phyloP scores from a whole-genome alignment of 2,329 filamentous ascomycete species.

The Pseudogymnoascus verrucosus region DNA sequence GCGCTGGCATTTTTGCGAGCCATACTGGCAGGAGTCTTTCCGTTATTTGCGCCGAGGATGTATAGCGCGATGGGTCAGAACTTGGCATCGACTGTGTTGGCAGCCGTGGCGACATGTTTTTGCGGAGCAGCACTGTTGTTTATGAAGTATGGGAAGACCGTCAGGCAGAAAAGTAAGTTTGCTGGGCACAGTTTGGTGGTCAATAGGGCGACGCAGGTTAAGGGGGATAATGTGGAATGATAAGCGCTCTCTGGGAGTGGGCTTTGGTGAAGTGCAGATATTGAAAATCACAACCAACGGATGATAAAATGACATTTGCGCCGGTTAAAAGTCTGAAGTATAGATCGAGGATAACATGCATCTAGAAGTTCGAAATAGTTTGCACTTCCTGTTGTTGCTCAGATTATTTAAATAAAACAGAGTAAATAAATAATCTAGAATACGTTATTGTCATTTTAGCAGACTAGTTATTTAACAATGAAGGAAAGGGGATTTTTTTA shows the following conservation, averaged over 20 bases:
- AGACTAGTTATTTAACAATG: background rate
- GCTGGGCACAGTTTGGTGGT: slow-evolving; percentile 24
- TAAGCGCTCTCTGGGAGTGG: background rate
- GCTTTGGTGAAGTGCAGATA: background rate
- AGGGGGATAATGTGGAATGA: slow-evolving; percentile 8
- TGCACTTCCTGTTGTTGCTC: background rate
- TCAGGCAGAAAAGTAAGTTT: slow-evolving; percentile 31
- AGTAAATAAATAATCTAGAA: background rate
- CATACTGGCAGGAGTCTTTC: slow-evolving; percentile 32
- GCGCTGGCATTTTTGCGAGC: slow-evolving; percentile 34
- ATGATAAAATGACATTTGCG: background rate
- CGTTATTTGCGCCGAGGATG: slow-evolving; percentile 35
- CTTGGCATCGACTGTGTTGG: slow-evolving; percentile 33
- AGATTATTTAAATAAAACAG: background rate
- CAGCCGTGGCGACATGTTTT: slow-evolving; percentile 34
- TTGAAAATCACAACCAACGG: background rate
- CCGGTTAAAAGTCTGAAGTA: background rate
- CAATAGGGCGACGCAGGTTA: slow-evolving; percentile 1
- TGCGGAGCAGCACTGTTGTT: slow-evolving; percentile 33
- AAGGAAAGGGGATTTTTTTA: too few species aligned
- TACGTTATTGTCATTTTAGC: background rate
- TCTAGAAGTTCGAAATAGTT: background rate
- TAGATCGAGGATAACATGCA: background rate
- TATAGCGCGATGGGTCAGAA: slow-evolving; percentile 33
- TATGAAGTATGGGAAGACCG: slow-evolving; percentile 29